Percentiles rank a stretch among this genome's conserved stretches.
Evolutionary conservation across 164 flowering plant genomes (phyloP).

Genomic region (Protea cynaroides): DNA sequence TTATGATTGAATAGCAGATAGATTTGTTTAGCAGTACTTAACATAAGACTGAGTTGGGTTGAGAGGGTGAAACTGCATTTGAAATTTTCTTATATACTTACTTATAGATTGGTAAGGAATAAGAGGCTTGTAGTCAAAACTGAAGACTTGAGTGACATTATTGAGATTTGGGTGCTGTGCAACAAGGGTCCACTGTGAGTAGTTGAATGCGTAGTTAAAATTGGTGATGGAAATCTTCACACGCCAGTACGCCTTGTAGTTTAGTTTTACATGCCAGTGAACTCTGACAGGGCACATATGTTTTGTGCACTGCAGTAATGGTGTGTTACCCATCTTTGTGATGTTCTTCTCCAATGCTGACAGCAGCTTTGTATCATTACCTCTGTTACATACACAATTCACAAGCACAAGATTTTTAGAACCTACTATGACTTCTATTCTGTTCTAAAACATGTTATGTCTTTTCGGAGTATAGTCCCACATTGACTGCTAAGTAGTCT

Average conservation of each 20-base stretch:
- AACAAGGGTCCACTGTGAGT: conserved; percentile 74
- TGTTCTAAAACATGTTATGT: too few relatives aligned
- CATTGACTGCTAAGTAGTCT: too few relatives aligned
- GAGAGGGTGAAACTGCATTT: not conserved
- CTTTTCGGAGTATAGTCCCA: too few relatives aligned
- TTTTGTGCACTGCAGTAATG: conserved; percentile 66
- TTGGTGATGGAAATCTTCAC: conserved; percentile 67
- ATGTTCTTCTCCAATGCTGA: conserved; percentile 48
- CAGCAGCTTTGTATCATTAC: conserved; percentile 48
- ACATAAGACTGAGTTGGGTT: too few relatives aligned
- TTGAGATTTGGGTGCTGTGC: conserved; percentile 83
- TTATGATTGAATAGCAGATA: too few relatives aligned
- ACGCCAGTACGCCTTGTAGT: conserved; percentile 81
- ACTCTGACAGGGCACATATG: conserved; percentile 78
- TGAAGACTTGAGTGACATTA: conserved; percentile 76
- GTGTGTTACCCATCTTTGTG: conserved; percentile 58
- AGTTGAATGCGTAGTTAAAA: conserved; percentile 69
- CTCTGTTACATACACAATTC: conserved; percentile 30
- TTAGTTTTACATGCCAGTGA: conserved; percentile 78
- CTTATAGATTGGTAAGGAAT: conserved; percentile 63
- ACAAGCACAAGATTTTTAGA: too few relatives aligned
- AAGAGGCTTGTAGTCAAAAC: conserved; percentile 80
- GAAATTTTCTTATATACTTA: conserved; percentile 27
- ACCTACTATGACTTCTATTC: too few relatives aligned
- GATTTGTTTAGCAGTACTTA: too few relatives aligned